Base-by-base conservation (phyloP, 164 flowering plant genomes). In the Taxillus chinensis region DNA sequence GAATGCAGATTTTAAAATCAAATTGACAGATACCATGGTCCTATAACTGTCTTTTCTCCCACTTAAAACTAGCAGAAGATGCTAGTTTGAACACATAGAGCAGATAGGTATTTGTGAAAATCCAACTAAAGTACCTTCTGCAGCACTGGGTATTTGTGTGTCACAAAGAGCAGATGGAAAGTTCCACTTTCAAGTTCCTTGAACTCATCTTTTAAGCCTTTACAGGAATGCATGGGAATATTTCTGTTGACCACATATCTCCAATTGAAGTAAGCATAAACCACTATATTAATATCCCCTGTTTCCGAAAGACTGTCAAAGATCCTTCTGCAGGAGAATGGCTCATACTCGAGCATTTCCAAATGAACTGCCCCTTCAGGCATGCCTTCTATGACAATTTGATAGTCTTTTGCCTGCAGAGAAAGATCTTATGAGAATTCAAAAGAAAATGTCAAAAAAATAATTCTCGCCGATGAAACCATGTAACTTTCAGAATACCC, bases 121-220 rank as follows among this genome's bases (percentile, higher is more conserved):
- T 9, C 46, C 46, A 6, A 43, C 7, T 43, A 43, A 59, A 72
- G 59, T 72, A 86, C 98, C 78, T 79, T 78, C 15, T 69, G 71
- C 43, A 65, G 62, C 16, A 74, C 50, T 62, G 93, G 96, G 75
- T 82, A 84, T 63, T 83, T 92, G 76, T 92, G 98, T 62, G 78
- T 72, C 37, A 90, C 67, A 57, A 64, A n/a, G 60, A 92, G 75
- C 65, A 92, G 41, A 67, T 84, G 83, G 75, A 72, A 90, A 12
- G 17, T 67, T 69, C 84, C 90, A 74, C 64, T 45, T 58, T 67
- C 58, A 57, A 68, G 66, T 67, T 62, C 76, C 60, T 64, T 60
- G 39, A 66, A 11, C 57, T 68, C 59, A n/a, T 65, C 74, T 41
- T 69, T 64, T 59, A 12, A 45, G 58, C 64, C 68, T 53, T 37